Evolutionary conservation across 345 rosid species (phyloP).

Genomic region (Melastoma malabathricum): DNA sequence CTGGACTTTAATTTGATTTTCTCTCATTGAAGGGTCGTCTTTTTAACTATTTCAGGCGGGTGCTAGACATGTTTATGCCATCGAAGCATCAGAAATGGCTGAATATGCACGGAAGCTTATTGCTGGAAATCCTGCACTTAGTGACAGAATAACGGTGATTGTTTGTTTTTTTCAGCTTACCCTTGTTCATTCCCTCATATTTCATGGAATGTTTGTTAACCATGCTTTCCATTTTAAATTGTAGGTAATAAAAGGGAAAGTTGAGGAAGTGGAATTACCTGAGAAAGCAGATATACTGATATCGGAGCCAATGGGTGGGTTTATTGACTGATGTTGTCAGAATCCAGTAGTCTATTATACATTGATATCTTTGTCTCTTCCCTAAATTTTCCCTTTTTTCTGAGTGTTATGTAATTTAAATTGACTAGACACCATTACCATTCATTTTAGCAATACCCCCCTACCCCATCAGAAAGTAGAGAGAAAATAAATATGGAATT

Average conservation of each 20-base stretch:
- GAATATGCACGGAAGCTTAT: constrained; percentile 91
- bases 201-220: constrained; percentile 4
- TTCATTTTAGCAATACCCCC: too few relatives aligned
- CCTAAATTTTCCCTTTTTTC: not conserved
- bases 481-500: too few relatives aligned
- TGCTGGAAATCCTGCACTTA: constrained; percentile 75
- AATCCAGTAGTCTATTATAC: not conserved
- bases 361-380: not conserved
- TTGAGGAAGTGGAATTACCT: constrained; percentile 91
- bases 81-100: constrained; percentile 99
- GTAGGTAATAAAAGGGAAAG: constrained; percentile 91
- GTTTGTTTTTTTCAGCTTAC: constrained; percentile 3
- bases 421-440: too few relatives aligned
- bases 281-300: constrained; percentile 94
- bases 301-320: constrained; percentile 96
- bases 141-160: constrained; percentile 67
- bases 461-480: too few relatives aligned
- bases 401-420: too few relatives aligned
- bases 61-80: constrained; percentile 98
- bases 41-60: constrained; percentile 52
- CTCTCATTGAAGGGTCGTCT: not conserved
- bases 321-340: not conserved
- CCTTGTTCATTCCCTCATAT: constrained; percentile 4
- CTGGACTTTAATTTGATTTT: not conserved
- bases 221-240: constrained; percentile 9